Percentiles rank a stretch among this genome's conserved stretches.
phyloP scores from a whole-genome alignment of 352 stramenopile genomes.

The Phytopythium helicoides region DNA sequence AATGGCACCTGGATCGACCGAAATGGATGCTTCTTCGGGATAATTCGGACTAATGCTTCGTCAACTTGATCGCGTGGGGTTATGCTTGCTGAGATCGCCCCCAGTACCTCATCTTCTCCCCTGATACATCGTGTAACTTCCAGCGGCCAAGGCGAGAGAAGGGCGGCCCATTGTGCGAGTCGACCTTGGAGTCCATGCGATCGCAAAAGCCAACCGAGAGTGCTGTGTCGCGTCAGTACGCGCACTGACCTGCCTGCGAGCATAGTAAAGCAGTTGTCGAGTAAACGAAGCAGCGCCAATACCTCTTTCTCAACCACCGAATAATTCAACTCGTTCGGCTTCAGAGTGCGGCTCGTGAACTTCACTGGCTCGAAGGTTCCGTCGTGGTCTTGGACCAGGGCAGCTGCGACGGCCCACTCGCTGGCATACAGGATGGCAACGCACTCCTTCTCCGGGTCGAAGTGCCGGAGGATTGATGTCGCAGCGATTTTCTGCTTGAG shows the following conservation, averaged over 20 bases:
- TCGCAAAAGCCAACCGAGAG: constrained; percentile 1
- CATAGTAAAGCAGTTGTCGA: constrained; percentile 10
- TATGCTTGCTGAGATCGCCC: no score
- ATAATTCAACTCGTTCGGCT: constrained; percentile 15
- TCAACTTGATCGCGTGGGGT: no score
- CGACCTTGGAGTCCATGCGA: constrained; percentile 1
- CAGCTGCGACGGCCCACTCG: constrained; percentile 4
- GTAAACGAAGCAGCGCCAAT: neutral
- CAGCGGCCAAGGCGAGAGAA: constrained; percentile 5
- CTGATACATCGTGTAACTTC: neutral
- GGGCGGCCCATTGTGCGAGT: constrained; percentile 2
- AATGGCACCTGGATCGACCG: no score
- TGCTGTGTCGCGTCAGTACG: constrained; percentile 3
- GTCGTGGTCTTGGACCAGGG: constrained; percentile 6
- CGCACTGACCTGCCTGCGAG: constrained; percentile 2
- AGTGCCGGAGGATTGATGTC: constrained; percentile 8
- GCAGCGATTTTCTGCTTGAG: constrained; percentile 8
- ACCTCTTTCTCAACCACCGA: constrained; percentile 11
- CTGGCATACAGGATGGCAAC: constrained; percentile 9
- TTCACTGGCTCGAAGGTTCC: constrained; percentile 1
- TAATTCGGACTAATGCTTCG: no score
- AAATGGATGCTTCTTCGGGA: no score
- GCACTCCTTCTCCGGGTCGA: no score
- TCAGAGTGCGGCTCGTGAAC: no score
- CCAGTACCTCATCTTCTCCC: no score